Evolutionary conservation across 768 basidiomycete species (phyloP).

Genomic region (Baorangia bicolor): DNA sequence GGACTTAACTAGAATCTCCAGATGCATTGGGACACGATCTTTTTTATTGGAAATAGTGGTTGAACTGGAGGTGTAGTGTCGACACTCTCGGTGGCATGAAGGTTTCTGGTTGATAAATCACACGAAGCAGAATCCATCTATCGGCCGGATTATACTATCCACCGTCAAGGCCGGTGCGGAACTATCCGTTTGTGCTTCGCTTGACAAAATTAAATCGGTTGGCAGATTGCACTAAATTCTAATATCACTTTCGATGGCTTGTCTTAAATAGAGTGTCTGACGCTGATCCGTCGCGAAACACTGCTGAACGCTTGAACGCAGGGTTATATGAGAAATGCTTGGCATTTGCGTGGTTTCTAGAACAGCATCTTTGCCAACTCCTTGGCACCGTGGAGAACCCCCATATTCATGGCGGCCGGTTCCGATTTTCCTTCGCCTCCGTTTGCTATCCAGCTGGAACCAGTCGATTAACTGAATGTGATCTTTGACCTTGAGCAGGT

Average conservation of each 20-base stretch:
- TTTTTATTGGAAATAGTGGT: too few species aligned
- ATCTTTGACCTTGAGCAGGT: not conserved
- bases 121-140: too few species aligned
- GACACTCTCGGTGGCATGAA: not conserved
- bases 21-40: not conserved
- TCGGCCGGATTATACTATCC: too few species aligned
- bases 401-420: not conserved
- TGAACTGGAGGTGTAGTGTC: not conserved
- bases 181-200: not conserved
- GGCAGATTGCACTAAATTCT: not conserved
- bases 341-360: not conserved
- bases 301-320: not conserved
- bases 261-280: not conserved
- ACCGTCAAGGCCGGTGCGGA: not conserved
- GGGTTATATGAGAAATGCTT: too few species aligned
- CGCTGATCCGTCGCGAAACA: not conserved
- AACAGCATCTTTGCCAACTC: not conserved
- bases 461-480: not conserved
- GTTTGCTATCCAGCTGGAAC: not conserved
- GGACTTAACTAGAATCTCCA: not conserved
- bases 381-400: not conserved
- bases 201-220: too few species aligned
- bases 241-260: not conserved
- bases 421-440: not conserved
- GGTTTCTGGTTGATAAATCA: not conserved